These are phyloP conservation scores for Sordariomycetes sp. DNA, from an alignment of 2,329 filamentous ascomycete species.

Conservation along the genomic window DNA sequence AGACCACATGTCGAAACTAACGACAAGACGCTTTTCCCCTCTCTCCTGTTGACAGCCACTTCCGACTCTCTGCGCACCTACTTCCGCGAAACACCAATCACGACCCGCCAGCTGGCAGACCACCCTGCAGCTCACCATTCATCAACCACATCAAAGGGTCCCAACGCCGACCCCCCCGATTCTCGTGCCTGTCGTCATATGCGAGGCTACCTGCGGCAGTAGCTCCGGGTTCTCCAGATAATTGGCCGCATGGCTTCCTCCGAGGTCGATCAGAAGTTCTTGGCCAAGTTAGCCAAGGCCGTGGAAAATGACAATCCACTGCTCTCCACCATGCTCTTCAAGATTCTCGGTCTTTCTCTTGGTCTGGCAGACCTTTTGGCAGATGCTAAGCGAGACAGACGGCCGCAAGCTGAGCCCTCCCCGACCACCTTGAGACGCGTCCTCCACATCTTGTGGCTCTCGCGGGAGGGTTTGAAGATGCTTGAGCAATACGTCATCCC, in stretches of 20 bases:
- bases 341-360: constrained; percentile 83
- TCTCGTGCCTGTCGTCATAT: constrained; percentile 2
- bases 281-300: constrained; percentile 77
- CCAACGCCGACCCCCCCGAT: neutral
- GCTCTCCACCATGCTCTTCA: constrained; percentile 76
- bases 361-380: constrained; percentile 79
- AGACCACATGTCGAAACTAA: constrained; percentile 2
- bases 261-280: constrained; percentile 94
- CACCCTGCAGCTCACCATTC: neutral
- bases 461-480: constrained; percentile 81
- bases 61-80: neutral
- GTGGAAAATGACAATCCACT: constrained; percentile 71
- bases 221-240: too few species aligned
- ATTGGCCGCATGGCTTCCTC: constrained; percentile 72
- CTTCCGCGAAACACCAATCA: constrained; percentile 17
- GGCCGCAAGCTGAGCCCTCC: constrained; percentile 56
- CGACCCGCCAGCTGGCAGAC: constrained; percentile 22
- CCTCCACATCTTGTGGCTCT: constrained; percentile 87
- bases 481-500: constrained; percentile 83
- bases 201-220: too few species aligned
- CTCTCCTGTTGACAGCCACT: constrained; percentile 1
- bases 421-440: constrained; percentile 77
- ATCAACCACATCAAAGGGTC: neutral
- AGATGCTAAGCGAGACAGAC: constrained; percentile 72
- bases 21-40: neutral